Evolutionary conservation across 306 rosid genomes (phyloP), one percentile per base, ranked within the genome.

Genomic region (Corylus heterophylla): DNA sequence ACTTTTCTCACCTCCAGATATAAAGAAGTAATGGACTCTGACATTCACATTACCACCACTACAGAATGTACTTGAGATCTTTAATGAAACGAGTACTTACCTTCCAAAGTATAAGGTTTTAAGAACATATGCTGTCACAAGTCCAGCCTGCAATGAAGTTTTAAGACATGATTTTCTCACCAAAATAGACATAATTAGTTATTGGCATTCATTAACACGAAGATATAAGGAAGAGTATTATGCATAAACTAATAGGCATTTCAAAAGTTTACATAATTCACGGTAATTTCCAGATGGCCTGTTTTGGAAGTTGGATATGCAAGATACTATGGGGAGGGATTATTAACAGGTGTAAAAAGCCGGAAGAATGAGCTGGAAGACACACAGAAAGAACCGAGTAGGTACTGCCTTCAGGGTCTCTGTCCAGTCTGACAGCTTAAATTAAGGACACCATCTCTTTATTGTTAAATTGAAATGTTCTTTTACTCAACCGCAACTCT

Each of bases 101-200:
- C 93, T 92, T 75, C 92, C 95, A 56, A 92, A 86, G 87, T 85
- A 73, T 68, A 89, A 87, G 74, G 89, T 79, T 85, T 90, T 94
- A 31, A 94, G 88, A 84, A 88, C 75, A 85, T 79, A 89, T 77
- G 97, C 89, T 48, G 97, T 90, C 54, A 87, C 56, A 54, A 95
- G 97, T 82, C 97, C 98, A 48, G 87, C 82, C 98, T 92, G 89
- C 73, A 82, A 37, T 73, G 75, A 67, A 50, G 55, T 39, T 37
- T 2, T 27, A 4, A 29, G 56, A 9, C 7, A 37, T 35, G 48
- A 54, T 37, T 17, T 54, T n/a, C 35, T 61, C 10, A 37, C 12
- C 13, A 17, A 17, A 12, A 66, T 39, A 66, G 16, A 39, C 49
- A 66, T 39, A 17, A 66, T 39, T 37, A 6, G 13, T 16, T 39